Conservation (phyloP, 768 basidiomycete genomes). For the Panaeolus papilionaceus region DNA sequence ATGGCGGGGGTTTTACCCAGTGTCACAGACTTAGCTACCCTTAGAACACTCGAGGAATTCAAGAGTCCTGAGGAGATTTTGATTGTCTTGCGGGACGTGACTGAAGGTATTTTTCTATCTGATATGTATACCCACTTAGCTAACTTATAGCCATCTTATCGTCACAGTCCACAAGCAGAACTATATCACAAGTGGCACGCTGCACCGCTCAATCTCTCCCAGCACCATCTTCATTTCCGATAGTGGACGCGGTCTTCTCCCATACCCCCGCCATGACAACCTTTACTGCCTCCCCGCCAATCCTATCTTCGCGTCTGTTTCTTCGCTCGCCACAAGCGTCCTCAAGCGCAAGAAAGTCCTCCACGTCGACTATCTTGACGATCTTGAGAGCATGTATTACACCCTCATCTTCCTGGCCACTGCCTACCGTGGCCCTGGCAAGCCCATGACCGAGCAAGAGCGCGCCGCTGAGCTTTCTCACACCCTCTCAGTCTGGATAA, state of each 20-base stretch:
- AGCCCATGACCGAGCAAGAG: neutral
- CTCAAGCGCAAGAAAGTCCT: neutral
- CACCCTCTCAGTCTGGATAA: slow-evolving; percentile 5
- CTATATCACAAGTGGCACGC: slow-evolving; percentile 3
- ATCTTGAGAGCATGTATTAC: slow-evolving; percentile 24
- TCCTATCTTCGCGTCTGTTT: slow-evolving; percentile 15
- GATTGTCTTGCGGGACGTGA: slow-evolving; percentile 16
- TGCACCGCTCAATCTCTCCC: slow-evolving; percentile 13
- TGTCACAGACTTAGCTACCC: neutral
- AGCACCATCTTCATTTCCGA: slow-evolving; percentile 16
- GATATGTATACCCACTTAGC: neutral
- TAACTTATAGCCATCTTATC: neutral
- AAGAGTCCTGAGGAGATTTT: slow-evolving; percentile 15
- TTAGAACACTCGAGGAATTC: slow-evolving; percentile 1
- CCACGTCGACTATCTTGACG: slow-evolving; percentile 23
- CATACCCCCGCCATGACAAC: neutral
- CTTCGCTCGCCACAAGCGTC: neutral
- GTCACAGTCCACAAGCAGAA: slow-evolving; percentile 16
- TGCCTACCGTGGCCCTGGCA: slow-evolving; percentile 2
- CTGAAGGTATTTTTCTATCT: slow-evolving; percentile 9
- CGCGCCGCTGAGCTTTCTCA: neutral
- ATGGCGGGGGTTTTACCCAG: neutral
- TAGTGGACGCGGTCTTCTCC: neutral
- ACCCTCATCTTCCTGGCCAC: slow-evolving; percentile 18
- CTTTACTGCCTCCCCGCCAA: slow-evolving; percentile 2